Conservation (phyloP, 2,329 filamentous ascomycete genomes). For the Ilyonectria robusta region DNA sequence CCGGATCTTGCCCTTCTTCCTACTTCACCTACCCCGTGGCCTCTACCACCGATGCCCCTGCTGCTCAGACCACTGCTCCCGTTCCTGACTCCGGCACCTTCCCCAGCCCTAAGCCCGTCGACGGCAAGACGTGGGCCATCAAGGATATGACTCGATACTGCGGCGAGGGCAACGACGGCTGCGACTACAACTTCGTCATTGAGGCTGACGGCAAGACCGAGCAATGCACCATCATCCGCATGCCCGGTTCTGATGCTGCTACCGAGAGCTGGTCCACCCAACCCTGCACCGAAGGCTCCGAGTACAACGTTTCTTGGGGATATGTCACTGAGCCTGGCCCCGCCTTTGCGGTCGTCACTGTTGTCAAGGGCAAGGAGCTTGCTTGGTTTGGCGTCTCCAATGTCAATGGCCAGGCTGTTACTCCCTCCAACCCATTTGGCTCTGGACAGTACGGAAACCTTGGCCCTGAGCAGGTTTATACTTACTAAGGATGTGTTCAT, state of each 20-base stretch:
- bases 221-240: conserved; percentile 34
- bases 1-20: conserved; percentile 27
- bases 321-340: conserved; percentile 36
- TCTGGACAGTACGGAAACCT: conserved; percentile 33
- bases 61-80: not conserved
- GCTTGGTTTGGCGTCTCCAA: conserved; percentile 40
- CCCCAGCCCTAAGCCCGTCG: conserved; percentile 22
- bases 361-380: conserved; percentile 34
- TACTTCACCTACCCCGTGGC: conserved; percentile 22
- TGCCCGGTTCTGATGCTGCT: conserved; percentile 30
- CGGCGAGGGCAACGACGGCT: conserved; percentile 26
- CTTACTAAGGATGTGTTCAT: conserved; percentile 20
- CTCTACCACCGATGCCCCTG: not conserved
- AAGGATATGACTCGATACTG: conserved; percentile 37
- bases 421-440: conserved; percentile 32
- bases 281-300: conserved; percentile 32
- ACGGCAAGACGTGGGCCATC: conserved; percentile 33
- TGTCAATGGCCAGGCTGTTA: conserved; percentile 37
- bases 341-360: conserved; percentile 36
- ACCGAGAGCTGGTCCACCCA: conserved; percentile 37
- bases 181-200: conserved; percentile 40
- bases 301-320: conserved; percentile 37
- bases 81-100: conserved; percentile 8
- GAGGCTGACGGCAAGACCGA: conserved; percentile 35
- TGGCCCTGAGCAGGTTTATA: conserved; percentile 38